Conservation (phyloP, 179 eudicot genomes). For the Heliamphora pulchella region DNA sequence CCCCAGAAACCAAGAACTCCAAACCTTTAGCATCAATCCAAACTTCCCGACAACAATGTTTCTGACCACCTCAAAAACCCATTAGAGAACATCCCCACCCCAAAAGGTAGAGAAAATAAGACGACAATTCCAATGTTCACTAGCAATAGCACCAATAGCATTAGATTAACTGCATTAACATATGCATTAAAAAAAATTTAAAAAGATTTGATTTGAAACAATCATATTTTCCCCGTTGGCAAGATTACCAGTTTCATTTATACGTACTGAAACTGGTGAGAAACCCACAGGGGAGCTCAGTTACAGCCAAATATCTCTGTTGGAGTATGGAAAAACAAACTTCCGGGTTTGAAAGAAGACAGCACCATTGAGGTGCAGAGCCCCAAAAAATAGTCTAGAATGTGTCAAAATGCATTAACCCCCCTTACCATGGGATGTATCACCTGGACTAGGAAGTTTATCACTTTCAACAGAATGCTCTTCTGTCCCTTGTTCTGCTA, state of each 20-base stretch:
- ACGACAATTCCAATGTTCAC: not conserved
- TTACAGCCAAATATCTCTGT: not conserved
- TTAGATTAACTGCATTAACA: not conserved
- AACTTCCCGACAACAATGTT: not conserved
- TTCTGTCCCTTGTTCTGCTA: conserved; percentile 51
- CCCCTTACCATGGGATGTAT: conserved; percentile 41
- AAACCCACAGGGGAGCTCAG: not conserved
- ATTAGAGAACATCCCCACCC: not conserved
- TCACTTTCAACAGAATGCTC: conserved; percentile 32
- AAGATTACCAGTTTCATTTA: not conserved
- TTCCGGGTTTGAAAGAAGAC: not conserved
- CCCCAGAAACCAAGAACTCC: not conserved
- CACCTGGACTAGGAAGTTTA: conserved; percentile 19
- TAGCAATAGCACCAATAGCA: not conserved
- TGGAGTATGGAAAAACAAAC: not conserved
- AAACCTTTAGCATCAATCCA: not conserved
- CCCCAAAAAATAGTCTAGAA: not conserved
- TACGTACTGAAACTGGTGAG: not conserved
- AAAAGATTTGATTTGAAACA: not conserved
- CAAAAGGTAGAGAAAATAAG: not conserved
- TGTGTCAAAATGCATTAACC: conserved; percentile 20
- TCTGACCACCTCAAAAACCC: not conserved
- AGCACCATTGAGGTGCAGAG: conserved; percentile 9
- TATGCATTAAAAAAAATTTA: not conserved
- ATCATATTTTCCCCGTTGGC: not conserved